phyloP scores from a whole-genome alignment of 768 basidiomycete species.

The Lactifluus rugatus region DNA sequence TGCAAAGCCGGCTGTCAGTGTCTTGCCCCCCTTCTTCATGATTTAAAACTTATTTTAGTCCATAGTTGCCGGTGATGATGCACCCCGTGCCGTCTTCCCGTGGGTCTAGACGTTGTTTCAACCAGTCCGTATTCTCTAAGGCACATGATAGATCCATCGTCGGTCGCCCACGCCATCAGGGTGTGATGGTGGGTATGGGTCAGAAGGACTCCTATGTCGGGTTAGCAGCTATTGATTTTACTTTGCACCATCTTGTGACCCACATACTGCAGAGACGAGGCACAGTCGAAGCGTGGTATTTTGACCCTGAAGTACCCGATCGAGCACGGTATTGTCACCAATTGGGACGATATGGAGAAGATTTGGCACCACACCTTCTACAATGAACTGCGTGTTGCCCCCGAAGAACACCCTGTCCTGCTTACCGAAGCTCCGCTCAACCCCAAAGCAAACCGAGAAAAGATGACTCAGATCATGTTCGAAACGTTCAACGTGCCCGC shows the following conservation, averaged over 20 bases:
- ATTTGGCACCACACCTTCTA: conserved; percentile 98
- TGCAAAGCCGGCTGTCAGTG: conserved; percentile 98
- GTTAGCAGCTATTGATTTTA: conserved; percentile 34
- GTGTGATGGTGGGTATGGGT: conserved; percentile 96
- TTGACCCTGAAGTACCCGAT: conserved; percentile 89
- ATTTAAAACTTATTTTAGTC: conserved; percentile 61
- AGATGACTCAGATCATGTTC: conserved; percentile 76
- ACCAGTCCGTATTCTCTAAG: conserved; percentile 1
- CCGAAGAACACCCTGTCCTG: conserved; percentile 65
- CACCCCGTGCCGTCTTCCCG: conserved; percentile 94
- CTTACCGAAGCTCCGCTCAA: conserved; percentile 67
- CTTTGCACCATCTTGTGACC: conserved; percentile 9
- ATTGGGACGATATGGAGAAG: conserved; percentile 99
- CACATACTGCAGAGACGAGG: conserved; percentile 56
- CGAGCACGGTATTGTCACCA: conserved; percentile 90
- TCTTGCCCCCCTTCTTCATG: conserved; percentile 10
- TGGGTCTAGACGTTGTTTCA: conserved; percentile 34
- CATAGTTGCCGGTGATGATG: conserved; percentile 77
- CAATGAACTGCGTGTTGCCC: conserved; percentile 70
- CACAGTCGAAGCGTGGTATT: conserved; percentile 92
- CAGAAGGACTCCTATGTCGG: conserved; percentile 96
- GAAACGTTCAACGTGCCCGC: conserved; percentile 70
- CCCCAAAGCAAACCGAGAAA: conserved; percentile 65
- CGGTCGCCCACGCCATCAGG: conserved; percentile 88
- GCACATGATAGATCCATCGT: conserved; percentile 62